phyloP scores from a whole-genome alignment of 306 rosid genomes.

The Casuarina cunninghamiana region DNA sequence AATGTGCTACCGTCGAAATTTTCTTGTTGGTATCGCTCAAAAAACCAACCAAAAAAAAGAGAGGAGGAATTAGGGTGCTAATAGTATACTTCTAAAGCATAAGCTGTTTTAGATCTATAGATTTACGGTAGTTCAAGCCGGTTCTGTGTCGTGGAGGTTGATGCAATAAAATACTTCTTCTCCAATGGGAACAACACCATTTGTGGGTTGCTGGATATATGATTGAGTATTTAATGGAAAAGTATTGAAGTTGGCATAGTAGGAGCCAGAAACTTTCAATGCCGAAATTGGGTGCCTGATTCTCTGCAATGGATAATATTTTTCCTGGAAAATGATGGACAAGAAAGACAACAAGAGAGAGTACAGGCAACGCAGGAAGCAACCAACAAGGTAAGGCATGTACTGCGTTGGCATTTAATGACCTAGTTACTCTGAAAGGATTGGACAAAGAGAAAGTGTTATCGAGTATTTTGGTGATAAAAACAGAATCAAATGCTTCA shows the following conservation, averaged over 20 bases:
- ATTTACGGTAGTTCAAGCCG: background rate
- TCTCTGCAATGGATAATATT: conserved; percentile 1
- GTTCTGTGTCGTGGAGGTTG: conserved; percentile 1
- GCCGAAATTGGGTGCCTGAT: background rate
- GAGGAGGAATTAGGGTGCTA: too few species aligned
- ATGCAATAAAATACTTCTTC: background rate
- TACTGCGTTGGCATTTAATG: background rate
- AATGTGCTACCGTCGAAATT: too few species aligned
- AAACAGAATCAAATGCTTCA: background rate
- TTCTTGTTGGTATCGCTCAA: too few species aligned
- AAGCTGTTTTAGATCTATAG: background rate
- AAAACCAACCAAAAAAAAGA: too few species aligned
- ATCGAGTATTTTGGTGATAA: background rate
- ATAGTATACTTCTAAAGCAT: background rate
- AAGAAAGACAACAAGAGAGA: background rate
- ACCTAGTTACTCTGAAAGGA: background rate
- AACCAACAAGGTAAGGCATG: background rate
- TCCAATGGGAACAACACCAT: background rate
- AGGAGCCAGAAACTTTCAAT: background rate
- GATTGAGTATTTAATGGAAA: conserved; percentile 17
- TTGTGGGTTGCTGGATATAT: background rate
- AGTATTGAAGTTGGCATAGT: background rate
- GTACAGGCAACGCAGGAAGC: background rate
- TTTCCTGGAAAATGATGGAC: background rate
- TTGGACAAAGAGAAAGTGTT: background rate